Conservation (phyloP, 257 asterid species). For the Knoxia roxburghii region DNA sequence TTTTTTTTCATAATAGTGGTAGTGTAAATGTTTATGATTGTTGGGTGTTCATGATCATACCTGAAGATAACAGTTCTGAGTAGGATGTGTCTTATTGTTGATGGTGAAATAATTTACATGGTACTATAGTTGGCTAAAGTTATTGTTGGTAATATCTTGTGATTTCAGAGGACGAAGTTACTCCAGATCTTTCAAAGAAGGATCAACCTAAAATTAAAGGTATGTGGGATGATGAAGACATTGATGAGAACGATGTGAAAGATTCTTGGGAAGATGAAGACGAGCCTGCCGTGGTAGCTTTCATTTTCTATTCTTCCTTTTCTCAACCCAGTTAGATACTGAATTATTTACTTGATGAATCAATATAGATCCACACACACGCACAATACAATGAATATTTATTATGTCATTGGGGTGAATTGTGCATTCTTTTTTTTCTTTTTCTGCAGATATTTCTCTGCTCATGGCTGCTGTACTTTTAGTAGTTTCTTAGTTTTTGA, state of each 20-base stretch:
- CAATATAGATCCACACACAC: not conserved
- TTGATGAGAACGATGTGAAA: constrained; percentile 61
- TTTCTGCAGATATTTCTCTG: not conserved
- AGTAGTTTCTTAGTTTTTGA: not conserved
- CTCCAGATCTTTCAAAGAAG: constrained; percentile 54
- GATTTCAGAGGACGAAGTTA: constrained; percentile 66
- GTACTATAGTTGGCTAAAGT: constrained; percentile 1
- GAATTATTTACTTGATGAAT: not conserved
- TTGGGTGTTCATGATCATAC: not conserved
- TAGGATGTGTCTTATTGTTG: too few species aligned
- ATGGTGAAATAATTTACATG: not conserved
- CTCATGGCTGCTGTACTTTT: not conserved
- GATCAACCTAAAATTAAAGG: constrained; percentile 36
- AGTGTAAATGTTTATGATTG: not conserved
- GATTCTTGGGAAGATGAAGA: constrained; percentile 99
- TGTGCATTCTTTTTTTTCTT: too few species aligned
- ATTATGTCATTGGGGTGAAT: not conserved
- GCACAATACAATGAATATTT: not conserved
- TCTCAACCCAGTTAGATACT: not conserved
- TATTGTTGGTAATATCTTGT: constrained; percentile 7
- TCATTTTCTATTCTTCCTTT: not conserved
- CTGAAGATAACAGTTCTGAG: not conserved
- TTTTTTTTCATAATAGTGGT: not conserved
- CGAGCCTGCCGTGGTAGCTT: constrained; percentile 51
- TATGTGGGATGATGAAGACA: constrained; percentile 91